Evolutionary conservation across 2,329 filamentous ascomycete genomes (phyloP), one percentile per base, ranked within the genome.

Genomic region (Coleophoma crateriformis): DNA sequence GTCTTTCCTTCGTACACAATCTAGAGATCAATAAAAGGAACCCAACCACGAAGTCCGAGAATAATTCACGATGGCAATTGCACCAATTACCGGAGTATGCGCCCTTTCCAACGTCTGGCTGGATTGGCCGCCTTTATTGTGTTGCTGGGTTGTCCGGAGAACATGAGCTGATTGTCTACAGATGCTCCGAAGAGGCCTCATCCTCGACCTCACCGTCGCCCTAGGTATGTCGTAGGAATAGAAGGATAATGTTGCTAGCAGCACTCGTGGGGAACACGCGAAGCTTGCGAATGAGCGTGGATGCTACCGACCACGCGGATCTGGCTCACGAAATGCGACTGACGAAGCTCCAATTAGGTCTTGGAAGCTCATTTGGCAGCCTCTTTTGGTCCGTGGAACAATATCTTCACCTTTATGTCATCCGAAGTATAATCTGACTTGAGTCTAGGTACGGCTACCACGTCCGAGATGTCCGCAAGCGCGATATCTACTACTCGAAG

Each of bases 131-230:
- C 27, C 7, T 27, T 19, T 3, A 27, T 27, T 4, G 27, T 27
- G 50, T 48, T 55, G 41, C 17, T 22, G 14, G 38, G 48, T 38
- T n/a, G 35, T 12, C 15, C 5, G 15, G 15, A 38, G 14, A 56
- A 51, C 22, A 50, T 60, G 52, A 35, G 56, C 62, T 66, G 56
- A 65, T 54, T 57, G 50, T 38, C 46, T 41, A 43, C 62, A 81
- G 77, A 80, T 80, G 76, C 76, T 81, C 71, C 75, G 76, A 62
- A 69, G 76, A 64, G 70, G 74, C 64, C 68, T 80, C 57, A 76
- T 81, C 61, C 73, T 81, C 64, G 77, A 81, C 64, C 70, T 81
- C 60, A 74, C 74, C 56, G 72, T 79, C 63, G 75, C 76, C 54
- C 68, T 77, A 62, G 77, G 77, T 80, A 68, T 60, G 76, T 62